phyloP scores from a whole-genome alignment of 148 eudicot species.

The Salicornia ramosissima region DNA sequence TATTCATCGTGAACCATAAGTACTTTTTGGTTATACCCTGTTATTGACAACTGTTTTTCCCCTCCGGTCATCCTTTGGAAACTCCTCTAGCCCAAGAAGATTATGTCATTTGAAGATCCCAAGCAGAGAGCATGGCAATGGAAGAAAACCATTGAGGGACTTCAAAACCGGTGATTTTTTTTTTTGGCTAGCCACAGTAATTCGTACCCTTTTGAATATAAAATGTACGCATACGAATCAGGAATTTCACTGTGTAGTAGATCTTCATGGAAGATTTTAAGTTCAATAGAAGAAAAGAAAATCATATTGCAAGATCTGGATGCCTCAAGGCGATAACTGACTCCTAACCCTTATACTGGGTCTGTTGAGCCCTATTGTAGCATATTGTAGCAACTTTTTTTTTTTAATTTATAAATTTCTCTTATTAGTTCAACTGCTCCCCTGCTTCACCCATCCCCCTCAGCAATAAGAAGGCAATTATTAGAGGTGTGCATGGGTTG shows the following conservation, averaged over 20 bases:
- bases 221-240: conserved; percentile 14
- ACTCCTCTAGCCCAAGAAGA: conserved; percentile 66
- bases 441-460: background rate
- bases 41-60: conserved; percentile 4
- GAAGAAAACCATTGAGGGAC: conserved; percentile 92
- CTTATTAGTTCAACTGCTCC: background rate
- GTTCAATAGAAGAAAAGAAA: conserved; percentile 9
- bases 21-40: too few relatives aligned
- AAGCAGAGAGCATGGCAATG: conserved; percentile 91
- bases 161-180: conserved; percentile 61
- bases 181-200: background rate
- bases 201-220: conserved; percentile 11
- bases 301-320: conserved; percentile 13
- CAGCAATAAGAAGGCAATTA: too few relatives aligned
- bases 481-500: too few relatives aligned
- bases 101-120: conserved; percentile 84
- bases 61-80: background rate
- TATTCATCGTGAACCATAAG: too few relatives aligned
- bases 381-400: background rate
- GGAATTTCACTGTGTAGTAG: conserved; percentile 7
- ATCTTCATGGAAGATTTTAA: conserved; percentile 16
- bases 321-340: background rate
- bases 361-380: background rate
- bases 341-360: background rate
- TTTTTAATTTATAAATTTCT: too few relatives aligned